Conservation (phyloP, 306 rosid species). For the Dalbergia cultrata region DNA sequence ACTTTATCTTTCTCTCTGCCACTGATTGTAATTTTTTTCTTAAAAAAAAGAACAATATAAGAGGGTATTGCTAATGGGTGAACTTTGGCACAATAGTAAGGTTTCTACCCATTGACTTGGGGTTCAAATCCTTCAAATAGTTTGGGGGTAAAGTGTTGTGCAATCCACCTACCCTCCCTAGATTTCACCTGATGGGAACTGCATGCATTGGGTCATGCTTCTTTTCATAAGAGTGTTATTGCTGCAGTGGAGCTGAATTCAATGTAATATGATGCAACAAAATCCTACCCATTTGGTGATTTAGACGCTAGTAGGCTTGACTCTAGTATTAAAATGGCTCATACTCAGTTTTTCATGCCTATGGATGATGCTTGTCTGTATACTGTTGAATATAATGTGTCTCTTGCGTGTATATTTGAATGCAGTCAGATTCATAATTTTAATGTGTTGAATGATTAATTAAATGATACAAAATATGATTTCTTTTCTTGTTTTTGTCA, state of each 20-base stretch:
- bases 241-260: slow-evolving; percentile 30
- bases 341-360: slow-evolving; percentile 1
- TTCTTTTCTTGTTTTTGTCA: slow-evolving; percentile 34
- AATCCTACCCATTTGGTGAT: slow-evolving; percentile 7
- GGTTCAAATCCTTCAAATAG: too few species aligned
- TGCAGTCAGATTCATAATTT: neutral
- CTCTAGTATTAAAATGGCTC: neutral
- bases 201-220: too few species aligned
- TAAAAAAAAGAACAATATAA: too few species aligned
- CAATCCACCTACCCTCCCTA: too few species aligned
- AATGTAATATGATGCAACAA: neutral
- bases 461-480: slow-evolving; percentile 31
- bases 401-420: neutral
- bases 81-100: too few species aligned
- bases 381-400: slow-evolving; percentile 14
- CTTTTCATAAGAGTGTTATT: neutral
- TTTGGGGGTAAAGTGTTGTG: too few species aligned
- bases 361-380: slow-evolving; percentile 6
- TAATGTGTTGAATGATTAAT: slow-evolving; percentile 24
- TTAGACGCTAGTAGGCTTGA: slow-evolving; percentile 16
- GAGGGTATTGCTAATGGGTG: too few species aligned
- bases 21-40: neutral
- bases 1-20: neutral
- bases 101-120: too few species aligned
- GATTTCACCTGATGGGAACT: too few species aligned